These are phyloP conservation scores for Coprinopsis marcescibilis DNA, from an alignment of 768 basidiomycete species.

Conservation along the genomic window DNA sequence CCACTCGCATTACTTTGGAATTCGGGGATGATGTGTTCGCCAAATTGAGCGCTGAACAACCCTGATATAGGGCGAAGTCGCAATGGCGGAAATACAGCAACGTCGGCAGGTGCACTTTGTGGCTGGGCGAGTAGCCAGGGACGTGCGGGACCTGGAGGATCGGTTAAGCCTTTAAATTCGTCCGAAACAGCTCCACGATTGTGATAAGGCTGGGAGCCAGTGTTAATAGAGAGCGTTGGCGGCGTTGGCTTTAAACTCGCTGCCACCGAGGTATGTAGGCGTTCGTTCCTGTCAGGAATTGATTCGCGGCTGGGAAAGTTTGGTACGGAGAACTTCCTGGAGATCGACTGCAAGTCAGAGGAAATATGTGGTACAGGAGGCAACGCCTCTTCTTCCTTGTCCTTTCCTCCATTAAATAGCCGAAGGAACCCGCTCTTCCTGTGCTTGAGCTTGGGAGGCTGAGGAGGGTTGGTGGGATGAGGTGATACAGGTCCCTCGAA, in stretches of 20 bases:
- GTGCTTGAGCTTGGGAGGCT: slow-evolving; percentile 49
- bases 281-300: not conserved
- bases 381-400: slow-evolving; percentile 44
- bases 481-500: slow-evolving; percentile 27
- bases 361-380: slow-evolving; percentile 50
- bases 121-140: too few relatives aligned
- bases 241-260: slow-evolving; percentile 31
- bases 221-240: slow-evolving; percentile 39
- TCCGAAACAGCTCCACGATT: slow-evolving; percentile 20
- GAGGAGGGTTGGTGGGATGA: slow-evolving; percentile 8
- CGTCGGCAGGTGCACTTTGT: slow-evolving; percentile 62
- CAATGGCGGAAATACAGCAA: slow-evolving; percentile 58
- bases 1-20: slow-evolving; percentile 17
- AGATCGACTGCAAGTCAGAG: slow-evolving; percentile 12
- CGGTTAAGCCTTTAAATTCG: too few relatives aligned
- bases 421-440: slow-evolving; percentile 83
- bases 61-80: slow-evolving; percentile 73
- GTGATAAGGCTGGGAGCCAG: too few relatives aligned
- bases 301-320: slow-evolving; percentile 10
- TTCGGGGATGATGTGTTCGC: slow-evolving; percentile 37
- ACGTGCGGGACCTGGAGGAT: too few relatives aligned
- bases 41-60: slow-evolving; percentile 68
- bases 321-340: slow-evolving; percentile 28
- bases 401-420: slow-evolving; percentile 55
- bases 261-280: not conserved